A percentile compares a stretch with the other conserved stretches of the same genome.
Evolutionary conservation across 2,329 filamentous ascomycete genomes (phyloP).

Genomic region (Tolypocladium nubicola): DNA sequence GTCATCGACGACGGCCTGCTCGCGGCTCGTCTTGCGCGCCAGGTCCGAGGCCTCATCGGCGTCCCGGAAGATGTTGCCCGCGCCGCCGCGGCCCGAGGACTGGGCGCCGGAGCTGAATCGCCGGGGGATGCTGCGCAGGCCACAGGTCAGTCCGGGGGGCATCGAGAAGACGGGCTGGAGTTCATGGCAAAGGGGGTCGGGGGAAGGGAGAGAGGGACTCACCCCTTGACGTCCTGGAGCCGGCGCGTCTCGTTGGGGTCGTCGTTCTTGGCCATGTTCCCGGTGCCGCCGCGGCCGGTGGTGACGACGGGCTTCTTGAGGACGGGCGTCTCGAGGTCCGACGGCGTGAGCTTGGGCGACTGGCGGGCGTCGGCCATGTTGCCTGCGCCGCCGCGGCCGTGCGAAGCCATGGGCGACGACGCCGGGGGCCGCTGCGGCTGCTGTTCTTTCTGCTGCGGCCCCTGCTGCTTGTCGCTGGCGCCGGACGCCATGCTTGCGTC

Average conservation of each 20-base stretch:
- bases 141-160: background rate
- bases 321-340: conserved; percentile 69
- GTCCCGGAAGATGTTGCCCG: conserved; percentile 56
- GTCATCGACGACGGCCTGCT: conserved; percentile 22
- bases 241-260: conserved; percentile 65
- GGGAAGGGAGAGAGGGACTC: conserved; percentile 19
- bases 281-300: conserved; percentile 77
- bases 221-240: conserved; percentile 74
- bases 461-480: background rate
- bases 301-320: conserved; percentile 79
- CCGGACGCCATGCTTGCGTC: background rate
- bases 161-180: conserved; percentile 1
- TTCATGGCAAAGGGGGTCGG: background rate
- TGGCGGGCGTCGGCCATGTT: conserved; percentile 52
- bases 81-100: conserved; percentile 65
- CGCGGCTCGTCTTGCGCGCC: conserved; percentile 16
- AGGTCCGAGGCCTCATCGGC: conserved; percentile 27
- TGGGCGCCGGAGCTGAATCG: conserved; percentile 47
- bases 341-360: conserved; percentile 40
- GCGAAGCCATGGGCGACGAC: conserved; percentile 33
- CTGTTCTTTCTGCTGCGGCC: background rate
- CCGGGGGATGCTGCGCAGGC: conserved; percentile 33
- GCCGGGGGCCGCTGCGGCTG: conserved; percentile 13
- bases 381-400: conserved; percentile 70
- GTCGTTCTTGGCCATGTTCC: conserved; percentile 72